Percentiles rank a stretch among this genome's conserved stretches.
phyloP scores from a whole-genome alignment of 2,329 filamentous ascomycete genomes.

The Acrocalymma vagum region DNA sequence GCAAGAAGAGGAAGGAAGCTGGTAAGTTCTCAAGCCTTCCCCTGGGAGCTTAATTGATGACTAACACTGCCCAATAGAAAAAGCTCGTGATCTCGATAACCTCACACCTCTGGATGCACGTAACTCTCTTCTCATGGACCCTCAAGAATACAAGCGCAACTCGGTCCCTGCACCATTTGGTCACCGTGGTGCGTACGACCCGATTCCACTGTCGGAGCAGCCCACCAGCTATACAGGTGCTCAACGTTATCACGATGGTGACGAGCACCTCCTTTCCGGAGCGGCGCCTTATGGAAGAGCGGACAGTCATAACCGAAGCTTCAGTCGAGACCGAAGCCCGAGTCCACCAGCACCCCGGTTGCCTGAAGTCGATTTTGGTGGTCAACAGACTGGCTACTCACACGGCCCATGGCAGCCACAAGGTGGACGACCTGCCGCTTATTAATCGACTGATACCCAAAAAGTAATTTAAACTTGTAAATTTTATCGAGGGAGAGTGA shows the following conservation, averaged over 20 bases:
- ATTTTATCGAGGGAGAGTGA: slow-evolving; percentile 17
- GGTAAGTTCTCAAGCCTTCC: slow-evolving; percentile 66
- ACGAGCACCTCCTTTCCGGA: slow-evolving; percentile 43
- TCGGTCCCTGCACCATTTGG: slow-evolving; percentile 40
- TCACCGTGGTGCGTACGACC: slow-evolving; percentile 43
- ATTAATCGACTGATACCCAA: slow-evolving; percentile 26
- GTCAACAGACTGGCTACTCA: slow-evolving; percentile 28
- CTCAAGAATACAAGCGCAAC: slow-evolving; percentile 55
- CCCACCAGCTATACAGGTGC: slow-evolving; percentile 36
- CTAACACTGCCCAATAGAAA: slow-evolving; percentile 65
- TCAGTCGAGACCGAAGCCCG: slow-evolving; percentile 30
- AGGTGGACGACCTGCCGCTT: slow-evolving; percentile 32
- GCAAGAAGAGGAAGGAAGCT: slow-evolving; percentile 85
- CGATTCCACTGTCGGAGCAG: slow-evolving; percentile 46
- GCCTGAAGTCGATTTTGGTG: slow-evolving; percentile 37
- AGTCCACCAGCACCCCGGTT: slow-evolving; percentile 39
- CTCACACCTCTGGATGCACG: slow-evolving; percentile 88
- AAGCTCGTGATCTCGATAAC: slow-evolving; percentile 79
- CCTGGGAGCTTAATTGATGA: slow-evolving; percentile 6
- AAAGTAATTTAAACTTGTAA: slow-evolving; percentile 27
- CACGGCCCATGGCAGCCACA: slow-evolving; percentile 38
- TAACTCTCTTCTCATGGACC: slow-evolving; percentile 82
- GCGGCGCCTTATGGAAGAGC: slow-evolving; percentile 43
- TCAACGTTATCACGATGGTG: slow-evolving; percentile 33
- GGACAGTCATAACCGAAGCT: slow-evolving; percentile 29